Percentiles rank a stretch among this genome's conserved stretches.
Conservation (phyloP, 257 asterid genomes). For the Eustoma russellianum region DNA sequence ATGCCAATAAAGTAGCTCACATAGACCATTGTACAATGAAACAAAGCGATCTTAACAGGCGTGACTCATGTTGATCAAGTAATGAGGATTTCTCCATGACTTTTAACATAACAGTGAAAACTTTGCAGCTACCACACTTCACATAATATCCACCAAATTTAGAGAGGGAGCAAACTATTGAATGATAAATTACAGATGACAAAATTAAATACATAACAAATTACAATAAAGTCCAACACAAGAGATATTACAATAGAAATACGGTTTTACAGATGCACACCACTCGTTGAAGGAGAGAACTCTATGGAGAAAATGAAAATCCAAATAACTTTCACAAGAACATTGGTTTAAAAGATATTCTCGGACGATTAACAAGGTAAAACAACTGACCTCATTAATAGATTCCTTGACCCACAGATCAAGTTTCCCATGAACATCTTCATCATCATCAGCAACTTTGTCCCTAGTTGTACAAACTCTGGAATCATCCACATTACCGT, state of each 20-base stretch:
- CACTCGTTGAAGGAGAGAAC: background rate
- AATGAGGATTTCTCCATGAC: too few relatives aligned
- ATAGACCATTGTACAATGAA: too few relatives aligned
- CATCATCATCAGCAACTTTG: conserved; percentile 2
- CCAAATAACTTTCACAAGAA: background rate
- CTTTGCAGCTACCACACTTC: too few relatives aligned
- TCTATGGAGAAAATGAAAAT: too few relatives aligned
- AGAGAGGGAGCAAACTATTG: too few relatives aligned
- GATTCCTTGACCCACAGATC: conserved; percentile 28
- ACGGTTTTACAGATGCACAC: too few relatives aligned
- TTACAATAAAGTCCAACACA: background rate
- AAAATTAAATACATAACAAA: background rate
- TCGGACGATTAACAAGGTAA: background rate
- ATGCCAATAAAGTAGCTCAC: too few relatives aligned
- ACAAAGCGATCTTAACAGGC: too few relatives aligned
- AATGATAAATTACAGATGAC: background rate
- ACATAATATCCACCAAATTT: too few relatives aligned
- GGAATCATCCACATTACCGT: too few relatives aligned
- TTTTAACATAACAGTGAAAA: too few relatives aligned
- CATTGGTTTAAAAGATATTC: background rate
- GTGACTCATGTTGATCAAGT: too few relatives aligned
- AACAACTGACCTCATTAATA: conserved; percentile 18
- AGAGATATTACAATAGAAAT: background rate
- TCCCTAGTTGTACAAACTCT: background rate
- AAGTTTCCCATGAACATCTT: conserved; percentile 16